A percentile compares a stretch with the other conserved stretches of the same genome.
Evolutionary conservation across 495 filamentous ascomycete species (phyloP).

Genomic region (Viridothelium virens): DNA sequence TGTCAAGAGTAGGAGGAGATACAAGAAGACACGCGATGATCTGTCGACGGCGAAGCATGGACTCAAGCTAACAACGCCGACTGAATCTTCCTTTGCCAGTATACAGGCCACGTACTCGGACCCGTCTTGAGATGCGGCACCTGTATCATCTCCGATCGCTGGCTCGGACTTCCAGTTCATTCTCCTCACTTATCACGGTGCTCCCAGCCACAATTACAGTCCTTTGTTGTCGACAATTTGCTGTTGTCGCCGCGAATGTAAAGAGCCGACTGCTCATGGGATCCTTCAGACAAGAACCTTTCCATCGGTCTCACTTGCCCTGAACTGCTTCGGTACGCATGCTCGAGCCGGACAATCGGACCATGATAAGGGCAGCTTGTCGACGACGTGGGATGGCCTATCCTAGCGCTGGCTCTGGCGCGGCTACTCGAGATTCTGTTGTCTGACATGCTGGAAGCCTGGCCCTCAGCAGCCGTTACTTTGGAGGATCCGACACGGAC

Average conservation of each 20-base stretch:
- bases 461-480: neutral
- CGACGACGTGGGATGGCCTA: neutral
- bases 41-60: too few relatives aligned
- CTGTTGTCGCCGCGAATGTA: conserved; percentile 15
- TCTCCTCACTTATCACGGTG: neutral
- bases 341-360: neutral
- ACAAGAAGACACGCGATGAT: too few relatives aligned
- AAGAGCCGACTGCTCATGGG: conserved; percentile 14
- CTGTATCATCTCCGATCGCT: too few relatives aligned
- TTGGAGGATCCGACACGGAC: too few relatives aligned
- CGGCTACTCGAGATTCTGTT: neutral
- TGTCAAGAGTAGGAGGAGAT: too few relatives aligned
- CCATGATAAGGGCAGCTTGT: conserved; percentile 10
- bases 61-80: too few relatives aligned
- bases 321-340: neutral
- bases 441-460: neutral
- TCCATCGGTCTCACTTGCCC: conserved; percentile 14
- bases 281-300: conserved; percentile 16
- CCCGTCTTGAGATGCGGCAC: too few relatives aligned
- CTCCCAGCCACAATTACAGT: conserved; percentile 13
- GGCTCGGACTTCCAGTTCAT: too few relatives aligned
- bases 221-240: conserved; percentile 16
- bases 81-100: too few relatives aligned
- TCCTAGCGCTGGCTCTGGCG: neutral
- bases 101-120: too few relatives aligned